Conservation (phyloP, 192 early-diverging fungal genomes). For the Coemansia asiatica region DNA sequence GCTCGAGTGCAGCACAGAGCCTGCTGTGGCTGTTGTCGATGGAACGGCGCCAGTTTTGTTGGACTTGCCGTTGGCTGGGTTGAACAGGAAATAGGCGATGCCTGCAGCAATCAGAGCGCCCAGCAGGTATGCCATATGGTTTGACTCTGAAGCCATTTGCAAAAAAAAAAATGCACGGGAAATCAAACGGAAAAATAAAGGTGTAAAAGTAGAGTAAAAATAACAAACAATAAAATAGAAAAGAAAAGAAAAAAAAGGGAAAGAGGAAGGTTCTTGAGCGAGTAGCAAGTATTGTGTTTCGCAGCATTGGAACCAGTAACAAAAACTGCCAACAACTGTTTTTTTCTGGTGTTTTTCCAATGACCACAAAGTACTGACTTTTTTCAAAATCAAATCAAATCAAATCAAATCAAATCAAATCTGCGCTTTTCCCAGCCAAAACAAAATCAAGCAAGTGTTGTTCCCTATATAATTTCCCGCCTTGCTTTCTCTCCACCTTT, state of each 20-base stretch:
- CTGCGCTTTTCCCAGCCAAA: too few species aligned
- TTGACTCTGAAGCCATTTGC: constrained; percentile 20
- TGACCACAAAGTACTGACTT: too few species aligned
- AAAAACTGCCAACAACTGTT: too few species aligned
- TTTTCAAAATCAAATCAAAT: too few species aligned
- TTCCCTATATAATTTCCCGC: too few species aligned
- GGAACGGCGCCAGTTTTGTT: neutral
- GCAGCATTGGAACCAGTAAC: too few species aligned
- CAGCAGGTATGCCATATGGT: constrained; percentile 23
- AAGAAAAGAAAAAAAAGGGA: neutral
- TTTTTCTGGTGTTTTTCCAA: too few species aligned
- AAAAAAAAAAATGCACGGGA: neutral
- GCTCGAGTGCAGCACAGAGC: constrained; percentile 63
- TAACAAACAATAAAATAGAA: neutral
- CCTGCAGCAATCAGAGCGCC: constrained; percentile 42
- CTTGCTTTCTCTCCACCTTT: too few species aligned
- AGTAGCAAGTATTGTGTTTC: too few species aligned
- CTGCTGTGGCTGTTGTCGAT: constrained; percentile 8
- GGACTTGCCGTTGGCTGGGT: neutral
- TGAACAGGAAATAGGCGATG: constrained; percentile 26
- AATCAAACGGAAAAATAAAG: too few species aligned
- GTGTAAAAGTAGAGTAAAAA: neutral
- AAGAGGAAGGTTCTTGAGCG: neutral
- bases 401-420: too few species aligned
- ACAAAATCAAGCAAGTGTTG: too few species aligned